Evolutionary conservation across 2,329 filamentous ascomycete genomes (phyloP), one percentile per base, ranked within the genome.

Genomic region (Thelonectria olida): DNA sequence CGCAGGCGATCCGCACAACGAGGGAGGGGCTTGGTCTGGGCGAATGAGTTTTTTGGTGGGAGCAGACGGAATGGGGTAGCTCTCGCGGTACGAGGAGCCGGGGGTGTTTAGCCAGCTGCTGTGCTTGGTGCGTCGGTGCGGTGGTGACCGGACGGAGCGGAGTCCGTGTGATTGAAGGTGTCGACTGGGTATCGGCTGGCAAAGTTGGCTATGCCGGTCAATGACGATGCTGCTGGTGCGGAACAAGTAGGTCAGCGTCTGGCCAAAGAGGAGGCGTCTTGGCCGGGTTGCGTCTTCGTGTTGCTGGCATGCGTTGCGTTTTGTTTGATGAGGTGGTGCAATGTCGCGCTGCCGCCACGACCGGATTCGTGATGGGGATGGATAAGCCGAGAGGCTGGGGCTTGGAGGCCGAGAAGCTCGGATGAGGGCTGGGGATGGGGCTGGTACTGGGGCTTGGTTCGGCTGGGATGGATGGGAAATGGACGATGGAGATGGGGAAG

Each of bases 21-120:
- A 60, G 51, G 56, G 53, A 59, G 54, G 55, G 54, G 58, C 54
- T 56, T 55, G 56, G 62, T 45, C 66, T 62, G 23, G 58, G 52
- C 51, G 57, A 54, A 61, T 53, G 58, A 48, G 44, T 56, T 55
- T 60, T n/a, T 51, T 55, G 58, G 58, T 19, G 22, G 51, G 31
- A 60, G 51, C 38, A 47, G 41, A 53, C 54, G 58, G 39, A 61
- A 56, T 55, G 28, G 52, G 47, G 39, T n/a, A 42, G 52, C 47
- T 47, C 22, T 53, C 47, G 52, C 58, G 47, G 45, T 61, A 41
- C 52, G 47, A 41, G 31, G 12, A 48, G 51, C 58, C 58, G 58
- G 52, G 53, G 53, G 25, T 31, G 44, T 31, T 56, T 61, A 52
- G 52, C 58, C 47, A 52, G 54, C 58, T 51, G 54, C 23, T 34